Evolutionary conservation across 352 stramenopile species (phyloP), one percentile per base, ranked within the genome.

Genomic region (Phytophthora syringae): DNA sequence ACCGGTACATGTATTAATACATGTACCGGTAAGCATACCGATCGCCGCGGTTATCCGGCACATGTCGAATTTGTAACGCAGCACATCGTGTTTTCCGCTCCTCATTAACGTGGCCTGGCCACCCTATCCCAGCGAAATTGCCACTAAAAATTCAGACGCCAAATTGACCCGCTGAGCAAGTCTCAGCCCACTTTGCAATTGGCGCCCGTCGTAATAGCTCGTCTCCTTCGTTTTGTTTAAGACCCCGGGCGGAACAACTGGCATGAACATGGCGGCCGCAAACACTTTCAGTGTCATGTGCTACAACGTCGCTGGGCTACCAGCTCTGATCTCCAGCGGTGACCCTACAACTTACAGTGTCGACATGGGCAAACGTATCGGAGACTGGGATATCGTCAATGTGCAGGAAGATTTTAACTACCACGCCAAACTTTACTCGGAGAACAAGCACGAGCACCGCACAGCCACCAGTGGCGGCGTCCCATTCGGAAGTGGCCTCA

Each of bases 361-460:
- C 11, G 75, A 83, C 48, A 75, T 80, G 24, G 75, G 65, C 43
- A 75, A 73, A 44, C 75, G 75, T 36, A 67, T 80, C 37, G 60
- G 56, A 30, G 60, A 67, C 58, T 76, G 60, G 52, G 55, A 69
- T 48, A 42, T 73, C 20, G 55, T 75, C 22, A 76, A 70, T 48
- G 63, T 79, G 3, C 67, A 79, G 45, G 64, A 79, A 32, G 57
- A 76, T 39, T 76, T 76, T 27, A 79, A 72, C 55, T 74, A 79
- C 59, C 71, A 74, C 40, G 64, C 64, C 27, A 18, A 64, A 30
- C 49, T 82, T 24, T 79, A 78, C 54, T 63, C 57, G 25, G 49
- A 74, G 54, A 69, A 80, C 61, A 73, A 51, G 51, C 74, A 82
- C 59, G 27, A 68, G 58, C 67, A 72, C 60, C 68, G 68, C 37